Conservation (phyloP, 2,329 filamentous ascomycete genomes). For the Elsinoe fawcettii region DNA sequence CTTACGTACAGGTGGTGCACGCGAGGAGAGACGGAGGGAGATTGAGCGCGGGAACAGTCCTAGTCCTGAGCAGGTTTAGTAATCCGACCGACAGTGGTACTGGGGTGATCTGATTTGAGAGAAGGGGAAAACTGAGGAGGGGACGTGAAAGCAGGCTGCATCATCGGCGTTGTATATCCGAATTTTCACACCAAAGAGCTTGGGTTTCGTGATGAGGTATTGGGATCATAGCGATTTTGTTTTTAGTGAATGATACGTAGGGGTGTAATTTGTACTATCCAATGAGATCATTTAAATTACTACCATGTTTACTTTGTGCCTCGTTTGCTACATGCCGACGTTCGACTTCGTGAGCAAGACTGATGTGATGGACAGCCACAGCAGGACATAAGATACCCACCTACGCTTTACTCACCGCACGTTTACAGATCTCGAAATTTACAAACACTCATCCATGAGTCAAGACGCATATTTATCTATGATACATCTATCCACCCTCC, state of each 20-base stretch:
- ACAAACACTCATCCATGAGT: background rate
- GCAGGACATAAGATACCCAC: too few species aligned
- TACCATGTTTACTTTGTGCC: too few species aligned
- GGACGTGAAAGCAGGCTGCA: background rate
- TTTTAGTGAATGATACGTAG: background rate
- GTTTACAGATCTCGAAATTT: too few species aligned
- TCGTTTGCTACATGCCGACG: too few species aligned
- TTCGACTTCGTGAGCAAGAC: too few species aligned
- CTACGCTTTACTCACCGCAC: too few species aligned
- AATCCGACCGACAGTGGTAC: background rate
- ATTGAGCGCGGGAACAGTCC: conserved; percentile 1
- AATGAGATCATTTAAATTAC: background rate
- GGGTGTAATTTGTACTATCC: background rate
- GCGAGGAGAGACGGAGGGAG: conserved; percentile 10
- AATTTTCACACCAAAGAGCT: background rate
- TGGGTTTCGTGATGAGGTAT: background rate
- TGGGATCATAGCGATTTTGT: background rate
- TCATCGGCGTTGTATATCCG: conserved; percentile 9
- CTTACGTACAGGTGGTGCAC: conserved; percentile 3
- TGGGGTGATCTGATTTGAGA: background rate
- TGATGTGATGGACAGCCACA: too few species aligned
- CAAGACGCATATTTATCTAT: conserved; percentile 14
- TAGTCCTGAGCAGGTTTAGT: background rate
- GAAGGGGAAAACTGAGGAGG: background rate
- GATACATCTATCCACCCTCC: conserved; percentile 9